Conservation (phyloP, 2,329 filamentous ascomycete species). For the Neonectria faginata region DNA sequence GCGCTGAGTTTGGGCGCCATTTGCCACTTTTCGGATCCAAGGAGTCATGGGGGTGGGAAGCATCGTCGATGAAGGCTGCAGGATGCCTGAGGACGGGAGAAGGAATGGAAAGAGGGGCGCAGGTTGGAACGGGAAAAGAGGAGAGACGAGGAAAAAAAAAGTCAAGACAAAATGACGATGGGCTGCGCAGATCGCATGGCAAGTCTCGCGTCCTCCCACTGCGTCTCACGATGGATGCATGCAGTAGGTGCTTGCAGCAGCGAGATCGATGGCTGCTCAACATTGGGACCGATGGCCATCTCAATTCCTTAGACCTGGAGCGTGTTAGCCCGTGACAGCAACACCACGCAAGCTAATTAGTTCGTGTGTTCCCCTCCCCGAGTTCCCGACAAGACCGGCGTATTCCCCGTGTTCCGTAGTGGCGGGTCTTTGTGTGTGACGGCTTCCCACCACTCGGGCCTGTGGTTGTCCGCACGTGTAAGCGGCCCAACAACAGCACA, state of each 20-base stretch:
- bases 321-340: too few relatives aligned
- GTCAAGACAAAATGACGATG: constrained; percentile 2
- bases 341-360: background rate
- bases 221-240: constrained; percentile 1
- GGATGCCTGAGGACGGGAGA: background rate
- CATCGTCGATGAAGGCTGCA: background rate
- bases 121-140: too few relatives aligned
- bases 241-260: background rate
- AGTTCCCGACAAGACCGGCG: background rate
- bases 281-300: background rate
- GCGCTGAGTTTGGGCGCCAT: background rate
- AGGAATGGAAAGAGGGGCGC: background rate
- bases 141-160: background rate
- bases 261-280: background rate
- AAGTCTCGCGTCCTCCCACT: constrained; percentile 8
- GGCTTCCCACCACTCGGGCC: constrained; percentile 24
- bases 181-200: constrained; percentile 10
- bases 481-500: background rate
- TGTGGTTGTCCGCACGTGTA: constrained; percentile 24
- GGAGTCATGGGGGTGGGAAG: background rate
- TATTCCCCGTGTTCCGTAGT: constrained; percentile 3
- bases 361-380: background rate
- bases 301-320: too few relatives aligned
- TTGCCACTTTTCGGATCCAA: constrained; percentile 5
- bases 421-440: constrained; percentile 4